A percentile compares a stretch with the other conserved stretches of the same genome.
Evolutionary conservation across 345 rosid genomes (phyloP).

Genomic region (Odontarrhena argentea): DNA sequence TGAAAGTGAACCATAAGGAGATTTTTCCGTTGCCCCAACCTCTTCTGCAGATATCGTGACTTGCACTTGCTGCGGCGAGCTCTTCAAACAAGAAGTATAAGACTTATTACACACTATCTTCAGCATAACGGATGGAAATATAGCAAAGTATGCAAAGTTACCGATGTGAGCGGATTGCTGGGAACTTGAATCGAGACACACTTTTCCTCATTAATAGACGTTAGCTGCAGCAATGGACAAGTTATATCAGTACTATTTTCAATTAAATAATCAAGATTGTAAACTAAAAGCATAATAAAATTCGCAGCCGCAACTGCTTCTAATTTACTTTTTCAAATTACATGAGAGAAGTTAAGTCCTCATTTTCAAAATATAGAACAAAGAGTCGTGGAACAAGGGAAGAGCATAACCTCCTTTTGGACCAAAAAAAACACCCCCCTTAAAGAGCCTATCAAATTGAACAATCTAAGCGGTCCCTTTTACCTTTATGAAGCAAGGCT

Average conservation of each 20-base stretch:
- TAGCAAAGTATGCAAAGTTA: constrained; percentile 45
- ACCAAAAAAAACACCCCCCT: no score
- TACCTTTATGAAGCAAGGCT: constrained; percentile 85
- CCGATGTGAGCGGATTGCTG: constrained; percentile 58
- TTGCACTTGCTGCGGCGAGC: constrained; percentile 59
- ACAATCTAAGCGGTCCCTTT: constrained; percentile 3
- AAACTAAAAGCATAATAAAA: constrained; percentile 3
- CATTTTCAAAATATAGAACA: constrained; percentile 15
- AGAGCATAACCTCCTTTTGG: neutral
- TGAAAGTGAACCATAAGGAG: constrained; percentile 72
- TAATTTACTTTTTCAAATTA: constrained; percentile 13
- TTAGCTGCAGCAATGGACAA: constrained; percentile 58
- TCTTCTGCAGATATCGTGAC: constrained; percentile 85
- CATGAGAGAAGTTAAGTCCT: constrained; percentile 24
- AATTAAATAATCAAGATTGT: constrained; percentile 4
- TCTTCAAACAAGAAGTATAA: constrained; percentile 50
- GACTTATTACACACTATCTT: constrained; percentile 14
- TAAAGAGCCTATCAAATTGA: neutral
- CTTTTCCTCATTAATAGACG: constrained; percentile 62
- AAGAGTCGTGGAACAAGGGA: constrained; percentile 5
- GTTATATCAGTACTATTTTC: neutral
- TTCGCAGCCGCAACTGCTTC: constrained; percentile 11
- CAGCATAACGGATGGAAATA: constrained; percentile 19
- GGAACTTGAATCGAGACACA: constrained; percentile 74
- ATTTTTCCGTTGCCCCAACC: constrained; percentile 80